Evolutionary conservation across 2,329 filamentous ascomycete species (phyloP).

Genomic region (Trematosphaeria pertusa): DNA sequence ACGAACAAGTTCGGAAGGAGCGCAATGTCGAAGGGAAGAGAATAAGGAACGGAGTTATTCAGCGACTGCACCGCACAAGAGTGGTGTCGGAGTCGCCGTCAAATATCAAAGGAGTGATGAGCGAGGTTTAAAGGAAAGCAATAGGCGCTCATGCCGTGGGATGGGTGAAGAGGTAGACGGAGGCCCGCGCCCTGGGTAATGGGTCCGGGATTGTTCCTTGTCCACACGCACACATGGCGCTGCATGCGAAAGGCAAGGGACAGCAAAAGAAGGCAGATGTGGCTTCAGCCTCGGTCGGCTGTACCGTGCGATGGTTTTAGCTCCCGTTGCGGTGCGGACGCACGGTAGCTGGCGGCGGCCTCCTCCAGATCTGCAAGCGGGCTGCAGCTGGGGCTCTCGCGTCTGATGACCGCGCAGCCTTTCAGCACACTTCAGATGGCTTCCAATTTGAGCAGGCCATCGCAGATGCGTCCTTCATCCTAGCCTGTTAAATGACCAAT

Average conservation of each 20-base stretch:
- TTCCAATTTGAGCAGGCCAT: not conserved
- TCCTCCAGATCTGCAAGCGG: conserved; percentile 1
- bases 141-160: not conserved
- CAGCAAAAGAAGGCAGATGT: not conserved
- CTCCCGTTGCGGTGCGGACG: not conserved
- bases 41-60: too few species aligned
- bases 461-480: not conserved
- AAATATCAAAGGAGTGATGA: conserved; percentile 1
- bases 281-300: conserved; percentile 7
- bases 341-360: conserved; percentile 4
- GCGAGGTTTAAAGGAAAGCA: not conserved
- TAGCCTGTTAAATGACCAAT: not conserved
- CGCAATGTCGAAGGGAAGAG: too few species aligned
- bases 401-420: too few species aligned
- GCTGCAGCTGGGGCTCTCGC: conserved; percentile 5
- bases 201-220: too few species aligned
- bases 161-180: conserved; percentile 4
- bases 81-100: too few species aligned
- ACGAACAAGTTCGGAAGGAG: too few species aligned
- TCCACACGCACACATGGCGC: conserved; percentile 3
- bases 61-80: too few species aligned
- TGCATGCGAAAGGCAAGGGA: conserved; percentile 3
- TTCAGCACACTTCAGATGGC: not conserved
- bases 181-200: too few species aligned
- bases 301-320: conserved; percentile 3